Conservation (phyloP, 1,284 basidiomycete species). For the Schizophyllum commune region DNA sequence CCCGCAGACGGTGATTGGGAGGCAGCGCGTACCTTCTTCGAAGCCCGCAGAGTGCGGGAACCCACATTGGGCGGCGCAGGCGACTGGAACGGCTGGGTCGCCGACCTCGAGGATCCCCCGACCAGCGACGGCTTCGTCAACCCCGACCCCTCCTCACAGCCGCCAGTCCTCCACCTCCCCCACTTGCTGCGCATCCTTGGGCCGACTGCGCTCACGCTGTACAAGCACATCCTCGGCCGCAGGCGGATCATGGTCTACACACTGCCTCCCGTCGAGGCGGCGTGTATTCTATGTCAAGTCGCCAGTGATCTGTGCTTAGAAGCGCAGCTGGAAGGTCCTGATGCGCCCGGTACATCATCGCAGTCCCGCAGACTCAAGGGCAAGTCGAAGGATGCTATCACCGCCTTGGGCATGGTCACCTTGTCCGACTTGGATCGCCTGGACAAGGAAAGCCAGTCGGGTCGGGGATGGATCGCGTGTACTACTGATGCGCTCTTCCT, state of each 20-base stretch:
- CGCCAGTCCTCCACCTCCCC: conserved; percentile 57
- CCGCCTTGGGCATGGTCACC: conserved; percentile 70
- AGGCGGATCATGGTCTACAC: conserved; percentile 70
- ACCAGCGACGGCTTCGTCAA: conserved; percentile 22
- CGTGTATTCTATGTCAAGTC: conserved; percentile 67
- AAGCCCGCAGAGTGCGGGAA: conserved; percentile 43
- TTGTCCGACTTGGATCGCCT: conserved; percentile 61
- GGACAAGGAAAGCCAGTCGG: conserved; percentile 42
- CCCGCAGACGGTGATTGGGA: conserved; percentile 56
- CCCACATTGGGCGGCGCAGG: conserved; percentile 43
- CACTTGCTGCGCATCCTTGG: conserved; percentile 68
- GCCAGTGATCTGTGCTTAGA: conserved; percentile 67
- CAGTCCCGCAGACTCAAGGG: conserved; percentile 28
- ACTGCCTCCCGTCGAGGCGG: conserved; percentile 67
- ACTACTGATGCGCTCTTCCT: conserved; percentile 78
- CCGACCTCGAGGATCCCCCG: conserved; percentile 41
- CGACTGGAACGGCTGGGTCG: conserved; percentile 59
- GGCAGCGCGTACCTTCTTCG: conserved; percentile 54
- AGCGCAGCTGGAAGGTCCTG: conserved; percentile 31
- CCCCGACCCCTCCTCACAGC: not conserved
- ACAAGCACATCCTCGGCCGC: conserved; percentile 69
- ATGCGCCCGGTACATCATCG: conserved; percentile 1
- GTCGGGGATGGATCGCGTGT: conserved; percentile 74
- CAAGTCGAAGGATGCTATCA: conserved; percentile 45
- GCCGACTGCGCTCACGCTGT: conserved; percentile 65